Base-by-base conservation (phyloP, 1,139 yeast species). In the Yarrowia galli region DNA sequence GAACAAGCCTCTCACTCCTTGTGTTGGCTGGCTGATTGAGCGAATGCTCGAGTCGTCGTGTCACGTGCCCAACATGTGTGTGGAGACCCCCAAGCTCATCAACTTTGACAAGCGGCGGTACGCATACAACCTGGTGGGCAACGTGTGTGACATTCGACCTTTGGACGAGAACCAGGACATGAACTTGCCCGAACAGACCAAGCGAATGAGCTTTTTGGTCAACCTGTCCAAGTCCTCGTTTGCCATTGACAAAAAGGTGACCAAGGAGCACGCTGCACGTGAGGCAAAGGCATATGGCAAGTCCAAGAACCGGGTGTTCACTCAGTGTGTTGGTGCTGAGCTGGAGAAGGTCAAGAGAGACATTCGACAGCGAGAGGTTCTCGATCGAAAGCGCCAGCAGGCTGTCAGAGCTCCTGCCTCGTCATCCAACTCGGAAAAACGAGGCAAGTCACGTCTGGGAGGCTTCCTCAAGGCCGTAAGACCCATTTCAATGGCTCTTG, bases 21-120 rank as follows among this genome's bases (percentile, higher is more conserved):
- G 98, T 75, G 86, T 92, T 71, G 98, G 98, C 12, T 89, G 93
- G 92, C 77, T 87, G 66, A 75, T 85, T 18, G 87, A 85, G 71
- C 81, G 91, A 68, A 75, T 88, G 71, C 74, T 87, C 68, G 92
- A 88, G 74, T 85, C 87, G 69, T 86, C 88, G 1, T 87, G 89
- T 71, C 87, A 84, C 74, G 84, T 88, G 66, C 92, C 92, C 23
- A 87, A 87, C 74, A 84, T 86, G 85, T 83, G 87, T 35, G 82
- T 85, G 48, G 87, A 84, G 70, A 85, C 86, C 73, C 81, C 88
- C 0, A 79, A 82, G 49, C 77, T 87, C 69, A 83, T 88, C 72
- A 88, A 88, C 73, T 88, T 88, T 75, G 92, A 88, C 75, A 88
- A 88, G 75, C 83, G 89, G 68, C 81, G 92, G 61, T 88, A 86